Conservation (phyloP, 2,329 filamentous ascomycete species). For the Xylaria sp. region DNA sequence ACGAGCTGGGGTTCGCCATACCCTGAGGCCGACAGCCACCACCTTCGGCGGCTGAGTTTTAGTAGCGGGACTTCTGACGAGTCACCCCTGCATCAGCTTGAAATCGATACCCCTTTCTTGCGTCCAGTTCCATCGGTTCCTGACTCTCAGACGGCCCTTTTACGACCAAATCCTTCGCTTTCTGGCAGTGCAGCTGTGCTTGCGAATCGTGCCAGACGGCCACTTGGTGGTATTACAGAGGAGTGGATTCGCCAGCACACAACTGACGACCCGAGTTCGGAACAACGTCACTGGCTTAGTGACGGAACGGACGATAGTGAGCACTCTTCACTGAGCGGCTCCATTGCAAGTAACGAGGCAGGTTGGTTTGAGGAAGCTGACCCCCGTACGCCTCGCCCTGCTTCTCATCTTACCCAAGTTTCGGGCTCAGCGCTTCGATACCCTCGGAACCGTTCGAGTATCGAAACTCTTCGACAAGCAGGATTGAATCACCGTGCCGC, state of each 20-base stretch:
- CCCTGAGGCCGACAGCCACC: constrained; percentile 67
- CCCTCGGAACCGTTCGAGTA: constrained; percentile 62
- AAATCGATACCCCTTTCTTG: constrained; percentile 70
- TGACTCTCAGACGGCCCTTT: constrained; percentile 48
- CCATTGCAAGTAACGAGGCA: constrained; percentile 61
- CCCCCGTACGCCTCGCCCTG: constrained; percentile 60
- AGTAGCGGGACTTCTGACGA: constrained; percentile 70
- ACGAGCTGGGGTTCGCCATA: constrained; percentile 95
- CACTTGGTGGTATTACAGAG: constrained; percentile 74
- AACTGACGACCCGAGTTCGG: constrained; percentile 73
- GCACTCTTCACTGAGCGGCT: constrained; percentile 78
- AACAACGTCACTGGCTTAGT: constrained; percentile 84
- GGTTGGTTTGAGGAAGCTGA: constrained; percentile 62
- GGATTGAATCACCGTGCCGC: constrained; percentile 44
- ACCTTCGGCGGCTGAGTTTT: constrained; percentile 62
- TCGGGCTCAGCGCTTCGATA: constrained; percentile 49
- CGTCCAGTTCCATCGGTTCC: constrained; percentile 63
- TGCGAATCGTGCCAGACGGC: constrained; percentile 69
- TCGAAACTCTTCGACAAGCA: constrained; percentile 64
- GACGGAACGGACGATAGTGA: constrained; percentile 79
- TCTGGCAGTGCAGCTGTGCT: constrained; percentile 67
- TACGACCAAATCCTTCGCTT: constrained; percentile 51
- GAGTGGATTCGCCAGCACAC: constrained; percentile 89
- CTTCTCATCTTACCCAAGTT: constrained; percentile 47
- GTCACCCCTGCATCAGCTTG: constrained; percentile 69